phyloP scores from a whole-genome alignment of 768 basidiomycete genomes.

The Roridomyces roridus region DNA sequence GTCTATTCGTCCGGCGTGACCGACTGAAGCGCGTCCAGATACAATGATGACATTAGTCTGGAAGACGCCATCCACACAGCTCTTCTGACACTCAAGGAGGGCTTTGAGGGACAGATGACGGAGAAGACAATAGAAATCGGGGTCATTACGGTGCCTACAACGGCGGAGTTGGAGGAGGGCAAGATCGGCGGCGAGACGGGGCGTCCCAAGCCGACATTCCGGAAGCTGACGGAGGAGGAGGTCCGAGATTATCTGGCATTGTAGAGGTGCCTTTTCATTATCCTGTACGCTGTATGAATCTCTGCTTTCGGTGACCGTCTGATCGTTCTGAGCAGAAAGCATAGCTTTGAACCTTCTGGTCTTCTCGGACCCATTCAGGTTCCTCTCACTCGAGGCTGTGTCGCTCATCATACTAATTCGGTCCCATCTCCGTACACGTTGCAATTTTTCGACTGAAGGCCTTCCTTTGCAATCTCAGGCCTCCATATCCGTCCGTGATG shows the following conservation, averaged over 20 bases:
- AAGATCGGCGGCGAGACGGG: slow-evolving; percentile 73
- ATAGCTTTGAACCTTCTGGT: slow-evolving; percentile 15
- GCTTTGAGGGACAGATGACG: slow-evolving; percentile 99
- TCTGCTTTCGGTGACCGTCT: slow-evolving; percentile 25
- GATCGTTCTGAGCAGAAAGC: slow-evolving; percentile 20
- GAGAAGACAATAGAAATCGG: slow-evolving; percentile 99
- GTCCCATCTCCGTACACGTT: slow-evolving; percentile 7
- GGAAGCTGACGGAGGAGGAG: slow-evolving; percentile 96
- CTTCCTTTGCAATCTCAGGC: slow-evolving; percentile 5
- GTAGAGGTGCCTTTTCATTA: slow-evolving; percentile 43
- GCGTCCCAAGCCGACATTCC: slow-evolving; percentile 85
- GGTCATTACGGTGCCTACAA: slow-evolving; percentile 88
- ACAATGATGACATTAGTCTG: slow-evolving; percentile 98
- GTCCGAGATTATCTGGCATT: slow-evolving; percentile 93
- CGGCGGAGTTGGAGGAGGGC: slow-evolving; percentile 69
- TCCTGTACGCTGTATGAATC: slow-evolving; percentile 31
- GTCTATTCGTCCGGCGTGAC: slow-evolving; percentile 13
- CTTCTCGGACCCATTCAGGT: slow-evolving; percentile 6
- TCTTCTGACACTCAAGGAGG: slow-evolving; percentile 95
- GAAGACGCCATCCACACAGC: slow-evolving; percentile 99
- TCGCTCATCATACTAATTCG: not conserved
- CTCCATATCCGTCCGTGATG: slow-evolving; percentile 13
- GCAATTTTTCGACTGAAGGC: not conserved
- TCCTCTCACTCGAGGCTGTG: slow-evolving; percentile 19
- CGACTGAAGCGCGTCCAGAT: slow-evolving; percentile 56